These are phyloP conservation scores for Taiwanofungus camphoratus DNA, from an alignment of 1,284 basidiomycete species.

Conservation along the genomic window DNA sequence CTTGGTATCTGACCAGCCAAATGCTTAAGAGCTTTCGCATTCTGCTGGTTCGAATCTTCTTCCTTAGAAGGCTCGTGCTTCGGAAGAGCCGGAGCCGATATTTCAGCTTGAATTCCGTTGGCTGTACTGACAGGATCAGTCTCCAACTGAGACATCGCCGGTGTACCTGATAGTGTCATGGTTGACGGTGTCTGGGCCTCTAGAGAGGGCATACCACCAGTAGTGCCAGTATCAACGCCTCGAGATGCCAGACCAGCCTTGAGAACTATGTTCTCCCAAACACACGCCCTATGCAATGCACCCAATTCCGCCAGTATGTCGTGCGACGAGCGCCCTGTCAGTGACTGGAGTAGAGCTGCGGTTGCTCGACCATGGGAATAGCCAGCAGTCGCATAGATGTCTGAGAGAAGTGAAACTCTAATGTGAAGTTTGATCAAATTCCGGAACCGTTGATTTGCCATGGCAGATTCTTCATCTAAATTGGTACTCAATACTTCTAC, in stretches of 20 bases:
- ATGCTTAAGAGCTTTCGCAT: conserved; percentile 77
- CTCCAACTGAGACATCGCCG: conserved; percentile 2
- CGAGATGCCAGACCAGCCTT: conserved; percentile 53
- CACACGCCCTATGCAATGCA: conserved; percentile 73
- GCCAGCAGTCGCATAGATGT: conserved; percentile 83
- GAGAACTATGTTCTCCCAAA: conserved; percentile 84
- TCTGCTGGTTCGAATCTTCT: conserved; percentile 49
- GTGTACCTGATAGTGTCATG: neutral
- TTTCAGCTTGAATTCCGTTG: conserved; percentile 37
- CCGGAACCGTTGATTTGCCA: conserved; percentile 69
- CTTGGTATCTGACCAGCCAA: conserved; percentile 77
- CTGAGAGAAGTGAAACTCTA: conserved; percentile 79
- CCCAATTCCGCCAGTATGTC: conserved; percentile 76
- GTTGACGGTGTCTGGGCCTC: conserved; percentile 1
- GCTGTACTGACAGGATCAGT: conserved; percentile 16
- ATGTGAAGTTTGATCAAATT: conserved; percentile 75
- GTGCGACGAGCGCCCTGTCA: conserved; percentile 60
- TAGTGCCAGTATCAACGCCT: conserved; percentile 35
- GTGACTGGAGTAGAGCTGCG: conserved; percentile 68
- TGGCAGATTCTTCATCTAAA: conserved; percentile 16
- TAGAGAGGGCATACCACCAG: conserved; percentile 4
- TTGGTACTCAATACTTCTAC: conserved; percentile 35
- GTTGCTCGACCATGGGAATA: conserved; percentile 81
- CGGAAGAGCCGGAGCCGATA: conserved; percentile 15
- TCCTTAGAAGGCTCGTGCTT: conserved; percentile 31